Evolutionary conservation across 176 grass and related monocot genomes (phyloP), one percentile per base, ranked within the genome.

Genomic region (Lolium rigidum): DNA sequence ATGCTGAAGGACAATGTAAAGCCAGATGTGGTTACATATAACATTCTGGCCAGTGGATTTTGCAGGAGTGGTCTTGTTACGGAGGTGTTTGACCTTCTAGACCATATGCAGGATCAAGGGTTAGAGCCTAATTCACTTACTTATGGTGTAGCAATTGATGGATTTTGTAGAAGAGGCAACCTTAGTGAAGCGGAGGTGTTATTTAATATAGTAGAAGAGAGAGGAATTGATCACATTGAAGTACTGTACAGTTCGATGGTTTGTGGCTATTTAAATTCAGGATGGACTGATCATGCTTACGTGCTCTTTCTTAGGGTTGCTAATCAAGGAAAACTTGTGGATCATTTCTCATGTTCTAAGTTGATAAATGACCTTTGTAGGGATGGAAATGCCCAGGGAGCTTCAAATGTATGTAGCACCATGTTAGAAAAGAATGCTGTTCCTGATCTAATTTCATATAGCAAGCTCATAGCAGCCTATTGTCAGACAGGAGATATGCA

Each of bases 191-290:
- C 95, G 52, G 93, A 95, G 77, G 59, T 92, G 57, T 74, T 93
- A 79, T 98, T 94, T 87, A 81, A 83, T 47, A 70, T 85, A 60
- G 70, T 80, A 63, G 68, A 82, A 89, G 72, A 95, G 70, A 92
- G 76, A 61, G 79, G 73, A 28, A 78, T 88, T 64, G 83, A 83
- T 35, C 46, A 47, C 67, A 89, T 85, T 80, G 89, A 83, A 59
- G 56, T 86, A 31, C 10, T 93, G 76, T 93, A 88, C 54, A 95
- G 95, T 87, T 80, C 93, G 43, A 98, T 98, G 93, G 89, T 98
- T 64, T 93, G 80, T 83, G 95, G 95, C 41, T 98, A 95, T 88
- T 85, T 98, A 79, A 62, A 84, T 66, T 91, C 69, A 14, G 87
- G 85, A n/a, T 90, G 78, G 76, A 92, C 83, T 12, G 80, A 81